Evolutionary conservation across 1,284 basidiomycete genomes (phyloP).

Genomic region (Cystobasidium pallidum): DNA sequence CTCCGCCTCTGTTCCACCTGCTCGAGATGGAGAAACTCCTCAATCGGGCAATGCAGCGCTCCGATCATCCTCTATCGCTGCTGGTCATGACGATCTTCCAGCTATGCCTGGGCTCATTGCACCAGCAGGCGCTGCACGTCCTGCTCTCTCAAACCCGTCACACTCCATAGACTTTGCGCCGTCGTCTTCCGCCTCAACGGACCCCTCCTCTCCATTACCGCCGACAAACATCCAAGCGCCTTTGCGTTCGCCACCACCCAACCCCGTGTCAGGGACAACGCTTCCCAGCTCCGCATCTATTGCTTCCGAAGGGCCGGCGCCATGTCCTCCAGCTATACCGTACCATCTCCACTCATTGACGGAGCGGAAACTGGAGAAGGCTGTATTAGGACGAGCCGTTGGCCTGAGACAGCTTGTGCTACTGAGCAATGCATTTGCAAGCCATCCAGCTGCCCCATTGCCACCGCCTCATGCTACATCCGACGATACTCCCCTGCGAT

Average conservation of each 20-base stretch:
- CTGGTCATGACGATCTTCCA: neutral
- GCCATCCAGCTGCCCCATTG: neutral
- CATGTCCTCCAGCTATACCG: neutral
- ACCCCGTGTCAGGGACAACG: neutral
- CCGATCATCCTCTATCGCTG: neutral
- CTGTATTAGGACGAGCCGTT: conserved; percentile 28
- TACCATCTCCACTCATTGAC: conserved; percentile 28
- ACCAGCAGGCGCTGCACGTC: neutral
- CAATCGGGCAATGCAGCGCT: conserved; percentile 16
- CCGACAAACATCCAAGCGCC: conserved; percentile 12
- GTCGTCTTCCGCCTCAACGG: neutral
- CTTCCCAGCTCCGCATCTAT: neutral
- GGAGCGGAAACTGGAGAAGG: conserved; percentile 42
- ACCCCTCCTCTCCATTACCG: neutral
- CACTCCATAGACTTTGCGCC: neutral
- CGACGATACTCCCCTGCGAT: neutral
- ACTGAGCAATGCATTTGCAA: conserved; percentile 42
- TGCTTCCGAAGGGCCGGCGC: neutral
- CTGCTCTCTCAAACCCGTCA: neutral
- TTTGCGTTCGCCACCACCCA: neutral
- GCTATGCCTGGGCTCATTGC: neutral
- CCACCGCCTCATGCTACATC: neutral
- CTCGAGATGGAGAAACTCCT: neutral
- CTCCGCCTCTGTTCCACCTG: neutral
- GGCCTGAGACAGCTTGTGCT: conserved; percentile 44